A percentile compares a stretch with the other conserved stretches of the same genome.
These are phyloP conservation scores for Periconia digitata DNA, from an alignment of 2,329 filamentous ascomycete genomes.

Conservation along the genomic window DNA sequence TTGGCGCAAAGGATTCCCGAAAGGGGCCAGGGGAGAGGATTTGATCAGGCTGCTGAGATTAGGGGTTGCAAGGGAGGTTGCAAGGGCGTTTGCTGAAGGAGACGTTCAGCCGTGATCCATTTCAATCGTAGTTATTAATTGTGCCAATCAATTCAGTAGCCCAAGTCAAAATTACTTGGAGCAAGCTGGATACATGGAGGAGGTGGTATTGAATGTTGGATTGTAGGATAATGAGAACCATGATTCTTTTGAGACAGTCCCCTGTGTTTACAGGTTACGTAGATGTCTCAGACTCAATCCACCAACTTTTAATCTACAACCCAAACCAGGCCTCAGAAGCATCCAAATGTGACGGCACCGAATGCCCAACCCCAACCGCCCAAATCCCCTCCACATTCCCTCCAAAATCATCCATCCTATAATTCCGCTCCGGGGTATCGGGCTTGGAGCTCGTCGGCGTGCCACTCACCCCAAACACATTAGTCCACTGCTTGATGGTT, in stretches of 20 bases:
- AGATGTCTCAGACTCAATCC: not conserved
- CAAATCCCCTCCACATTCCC: conserved; percentile 28
- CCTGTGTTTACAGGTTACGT: no score
- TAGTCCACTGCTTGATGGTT: conserved; percentile 44
- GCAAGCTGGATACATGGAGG: no score
- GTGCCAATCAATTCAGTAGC: no score
- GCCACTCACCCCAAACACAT: conserved; percentile 28
- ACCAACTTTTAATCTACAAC: conserved; percentile 8
- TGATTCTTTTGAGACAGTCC: no score
- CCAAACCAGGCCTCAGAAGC: conserved; percentile 33
- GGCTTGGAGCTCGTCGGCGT: conserved; percentile 25
- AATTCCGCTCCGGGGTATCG: conserved; percentile 32
- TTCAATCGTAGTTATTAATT: no score
- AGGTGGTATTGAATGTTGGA: no score
- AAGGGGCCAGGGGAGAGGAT: conserved; percentile 63
- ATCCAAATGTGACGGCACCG: conserved; percentile 26
- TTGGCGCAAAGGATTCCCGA: conserved; percentile 64
- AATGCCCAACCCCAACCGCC: conserved; percentile 31
- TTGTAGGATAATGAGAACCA: no score
- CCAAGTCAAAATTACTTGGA: no score
- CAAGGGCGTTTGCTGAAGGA: conserved; percentile 67
- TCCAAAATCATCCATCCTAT: conserved; percentile 32
- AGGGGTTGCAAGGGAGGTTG: conserved; percentile 74
- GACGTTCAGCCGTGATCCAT: no score
- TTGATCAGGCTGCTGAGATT: conserved; percentile 73